Evolutionary conservation across 768 basidiomycete genomes (phyloP).

Genomic region (Pseudohyphozyma bogoriensis): DNA sequence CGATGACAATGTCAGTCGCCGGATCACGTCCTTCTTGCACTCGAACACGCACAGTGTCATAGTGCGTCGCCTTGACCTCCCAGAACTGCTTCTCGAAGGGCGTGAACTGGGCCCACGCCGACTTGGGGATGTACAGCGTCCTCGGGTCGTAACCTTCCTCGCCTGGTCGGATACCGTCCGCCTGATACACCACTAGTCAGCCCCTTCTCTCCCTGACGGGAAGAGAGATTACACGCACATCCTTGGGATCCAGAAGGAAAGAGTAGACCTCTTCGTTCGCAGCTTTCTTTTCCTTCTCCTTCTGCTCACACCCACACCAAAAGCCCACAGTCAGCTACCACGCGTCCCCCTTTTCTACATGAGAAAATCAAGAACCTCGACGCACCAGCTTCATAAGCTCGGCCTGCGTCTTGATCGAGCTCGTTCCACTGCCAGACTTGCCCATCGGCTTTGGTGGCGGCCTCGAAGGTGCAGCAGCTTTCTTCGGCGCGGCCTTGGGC

Average conservation of each 20-base stretch:
- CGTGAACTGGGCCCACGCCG: constrained; percentile 71
- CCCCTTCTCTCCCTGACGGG: neutral
- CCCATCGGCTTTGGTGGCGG: neutral
- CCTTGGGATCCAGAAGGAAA: constrained; percentile 31
- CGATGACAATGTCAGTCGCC: too few species aligned
- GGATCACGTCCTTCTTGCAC: too few species aligned
- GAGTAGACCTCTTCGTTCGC: constrained; percentile 46
- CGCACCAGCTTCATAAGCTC: constrained; percentile 12
- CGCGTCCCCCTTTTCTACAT: constrained; percentile 33
- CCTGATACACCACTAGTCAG: constrained; percentile 43
- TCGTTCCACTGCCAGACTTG: constrained; percentile 15
- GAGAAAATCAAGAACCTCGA: neutral
- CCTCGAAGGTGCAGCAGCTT: neutral
- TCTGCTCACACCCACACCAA: constrained; percentile 43
- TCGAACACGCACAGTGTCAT: constrained; percentile 88
- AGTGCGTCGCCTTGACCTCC: constrained; percentile 90
- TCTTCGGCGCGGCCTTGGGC: neutral
- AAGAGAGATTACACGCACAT: constrained; percentile 18
- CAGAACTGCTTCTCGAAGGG: constrained; percentile 82
- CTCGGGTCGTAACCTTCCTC: constrained; percentile 82
- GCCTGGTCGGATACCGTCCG: constrained; percentile 66
- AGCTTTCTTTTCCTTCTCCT: constrained; percentile 68
- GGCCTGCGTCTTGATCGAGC: constrained; percentile 36
- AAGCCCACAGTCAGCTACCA: constrained; percentile 8
- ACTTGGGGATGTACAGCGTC: constrained; percentile 67